A percentile compares a stretch with the other conserved stretches of the same genome.
These are phyloP conservation scores for Mitragyna speciosa DNA, from an alignment of 257 asterid genomes.

Conservation along the genomic window DNA sequence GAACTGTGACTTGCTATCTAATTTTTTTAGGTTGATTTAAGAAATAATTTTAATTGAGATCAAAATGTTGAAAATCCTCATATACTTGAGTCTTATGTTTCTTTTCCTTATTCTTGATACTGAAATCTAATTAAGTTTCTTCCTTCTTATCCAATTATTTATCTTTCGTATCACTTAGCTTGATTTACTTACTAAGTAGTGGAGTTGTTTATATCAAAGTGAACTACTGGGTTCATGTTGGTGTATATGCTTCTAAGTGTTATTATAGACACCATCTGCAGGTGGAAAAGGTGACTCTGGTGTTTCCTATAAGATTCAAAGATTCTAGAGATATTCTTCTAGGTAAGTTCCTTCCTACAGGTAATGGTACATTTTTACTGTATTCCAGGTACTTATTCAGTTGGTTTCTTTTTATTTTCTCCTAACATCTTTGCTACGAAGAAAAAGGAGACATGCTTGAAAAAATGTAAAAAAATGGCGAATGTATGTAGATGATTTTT, in stretches of 20 bases:
- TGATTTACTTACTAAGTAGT: neutral
- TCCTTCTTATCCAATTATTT: too few species aligned
- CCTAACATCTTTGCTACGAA: neutral
- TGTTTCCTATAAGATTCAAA: constrained; percentile 87
- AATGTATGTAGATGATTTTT: neutral
- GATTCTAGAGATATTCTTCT: constrained; percentile 83
- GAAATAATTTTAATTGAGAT: too few species aligned
- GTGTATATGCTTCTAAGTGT: constrained; percentile 3
- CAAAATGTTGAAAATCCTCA: too few species aligned
- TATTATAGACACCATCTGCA: constrained; percentile 31
- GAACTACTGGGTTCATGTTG: neutral
- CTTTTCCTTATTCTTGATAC: too few species aligned
- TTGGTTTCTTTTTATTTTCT: constrained; percentile 6
- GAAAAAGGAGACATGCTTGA: constrained; percentile 1
- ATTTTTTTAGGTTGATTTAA: too few species aligned
- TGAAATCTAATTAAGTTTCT: too few species aligned
- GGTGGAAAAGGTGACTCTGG: constrained; percentile 69
- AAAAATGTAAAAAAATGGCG: neutral
- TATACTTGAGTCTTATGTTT: too few species aligned
- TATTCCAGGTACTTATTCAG: neutral
- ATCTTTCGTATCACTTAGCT: neutral
- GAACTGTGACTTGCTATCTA: too few species aligned
- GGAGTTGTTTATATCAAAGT: neutral
- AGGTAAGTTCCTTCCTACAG: constrained; percentile 95
- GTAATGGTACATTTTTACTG: constrained; percentile 30